A percentile compares a stretch with the other conserved stretches of the same genome.
Conservation (phyloP, 2,329 filamentous ascomycete genomes). For the Tolypocladium amazonense region DNA sequence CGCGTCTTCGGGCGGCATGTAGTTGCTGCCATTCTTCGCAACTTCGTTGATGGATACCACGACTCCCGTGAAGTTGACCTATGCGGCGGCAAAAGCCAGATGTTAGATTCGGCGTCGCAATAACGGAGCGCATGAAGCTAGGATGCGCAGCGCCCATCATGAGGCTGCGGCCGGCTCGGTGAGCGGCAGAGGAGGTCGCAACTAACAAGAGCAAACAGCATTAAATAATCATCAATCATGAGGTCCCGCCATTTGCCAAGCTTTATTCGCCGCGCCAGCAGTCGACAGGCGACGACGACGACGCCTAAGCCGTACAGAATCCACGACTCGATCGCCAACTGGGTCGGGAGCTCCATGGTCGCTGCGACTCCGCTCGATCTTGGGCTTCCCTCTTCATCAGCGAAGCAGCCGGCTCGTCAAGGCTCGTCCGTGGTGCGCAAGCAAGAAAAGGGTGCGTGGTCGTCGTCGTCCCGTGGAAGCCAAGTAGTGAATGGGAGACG, state of each 20-base stretch:
- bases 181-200: background rate
- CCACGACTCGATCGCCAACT: constrained; percentile 18
- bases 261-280: constrained; percentile 21
- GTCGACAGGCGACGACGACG: constrained; percentile 12
- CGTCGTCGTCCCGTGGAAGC: background rate
- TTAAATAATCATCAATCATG: constrained; percentile 47
- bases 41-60: constrained; percentile 32
- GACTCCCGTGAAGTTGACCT: constrained; percentile 21
- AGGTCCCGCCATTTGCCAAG: constrained; percentile 34
- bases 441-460: background rate
- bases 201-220: constrained; percentile 36
- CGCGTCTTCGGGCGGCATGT: constrained; percentile 24
- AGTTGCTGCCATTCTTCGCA: constrained; percentile 32
- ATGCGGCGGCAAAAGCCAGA: background rate
- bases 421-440: background rate
- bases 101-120: background rate
- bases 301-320: constrained; percentile 16
- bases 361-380: background rate
- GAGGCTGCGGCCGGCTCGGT: background rate
- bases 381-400: background rate
- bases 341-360: constrained; percentile 15
- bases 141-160: too few species aligned
- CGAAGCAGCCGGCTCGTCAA: background rate
- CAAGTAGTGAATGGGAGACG: background rate
- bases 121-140: background rate